Base-by-base conservation (phyloP, 202 grass and related monocot genomes). In the Thinopyrum obtusiflorum region DNA sequence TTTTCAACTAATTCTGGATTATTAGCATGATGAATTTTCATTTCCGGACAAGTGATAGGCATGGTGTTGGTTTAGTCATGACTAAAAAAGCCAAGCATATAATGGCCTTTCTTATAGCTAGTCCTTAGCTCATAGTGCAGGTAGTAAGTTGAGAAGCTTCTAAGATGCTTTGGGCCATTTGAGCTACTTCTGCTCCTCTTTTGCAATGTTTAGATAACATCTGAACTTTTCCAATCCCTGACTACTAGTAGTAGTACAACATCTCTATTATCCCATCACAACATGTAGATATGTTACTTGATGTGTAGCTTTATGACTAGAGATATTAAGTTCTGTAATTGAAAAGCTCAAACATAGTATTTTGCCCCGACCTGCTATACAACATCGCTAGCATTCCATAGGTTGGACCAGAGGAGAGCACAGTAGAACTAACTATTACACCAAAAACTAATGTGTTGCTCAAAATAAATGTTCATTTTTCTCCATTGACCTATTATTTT, bases 1-100 rank as follows among this genome's bases (percentile, higher is more conserved):
- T 27, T 47, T 87, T 78, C 80, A 36, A 60, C 51, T 39, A 51
- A 84, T 77, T 60, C 13, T 84, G 27, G 61, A 18, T 57, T 9
- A 24, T 62, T 76, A 51, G 27, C 21, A 77, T 37, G 24, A 33
- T 44, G 20, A n/a, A 75, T 13, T 86, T 77, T 29, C 28, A 57
- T 59, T 77, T 59, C 49, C 73, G 20, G 47, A 77, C 10, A 20
- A 77, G 28, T 77, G 24, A 75, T 75, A 28, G 47, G 47, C 10
- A 13, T 57, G 49, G 49, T 77, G 28, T 77, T 59, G 47, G 18
- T 77, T 57, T 28, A 21, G 17, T 76, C 73, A 76, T 59, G 73
- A 59, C 28, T 75, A 20, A 75, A 75, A 53, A 75, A n/a, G 25
- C 42, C 42, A 29, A 75, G 9, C 26, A 76, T 55, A 57, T 57